Evolutionary conservation across 1,284 basidiomycete species (phyloP).

Genomic region (Ceratobasidium sp.): DNA sequence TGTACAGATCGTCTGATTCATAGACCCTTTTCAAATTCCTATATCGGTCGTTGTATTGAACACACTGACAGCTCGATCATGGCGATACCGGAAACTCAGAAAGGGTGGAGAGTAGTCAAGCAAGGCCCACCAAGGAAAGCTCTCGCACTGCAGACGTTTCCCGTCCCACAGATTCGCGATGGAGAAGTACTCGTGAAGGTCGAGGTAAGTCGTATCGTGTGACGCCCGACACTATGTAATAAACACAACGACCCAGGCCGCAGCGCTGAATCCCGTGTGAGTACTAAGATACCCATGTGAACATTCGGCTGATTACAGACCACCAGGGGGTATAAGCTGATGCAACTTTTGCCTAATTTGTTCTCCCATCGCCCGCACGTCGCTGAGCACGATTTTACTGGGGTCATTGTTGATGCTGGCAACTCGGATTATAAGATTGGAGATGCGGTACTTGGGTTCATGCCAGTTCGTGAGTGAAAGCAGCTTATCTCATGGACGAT

Average conservation of each 20-base stretch:
- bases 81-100: constrained; percentile 47
- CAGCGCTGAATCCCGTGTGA: constrained; percentile 70
- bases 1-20: neutral
- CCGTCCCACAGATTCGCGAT: constrained; percentile 55
- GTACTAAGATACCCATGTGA: constrained; percentile 45
- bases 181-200: constrained; percentile 66
- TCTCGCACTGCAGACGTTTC: constrained; percentile 57
- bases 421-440: constrained; percentile 60
- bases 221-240: no score
- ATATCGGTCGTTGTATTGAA: neutral
- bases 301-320: constrained; percentile 5
- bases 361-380: constrained; percentile 59
- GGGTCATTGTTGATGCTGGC: constrained; percentile 62
- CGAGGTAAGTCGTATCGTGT: constrained; percentile 39
- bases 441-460: constrained; percentile 64
- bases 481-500: neutral
- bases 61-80: constrained; percentile 5
- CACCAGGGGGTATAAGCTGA: constrained; percentile 62
- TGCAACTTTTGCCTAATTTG: constrained; percentile 60
- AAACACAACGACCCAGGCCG: constrained; percentile 52
- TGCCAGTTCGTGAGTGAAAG: constrained; percentile 52
- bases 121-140: constrained; percentile 55
- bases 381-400: constrained; percentile 67
- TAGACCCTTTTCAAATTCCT: neutral
- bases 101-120: constrained; percentile 51